Evolutionary conservation across 345 rosid genomes (phyloP).

Genomic region (Eucalyptus lansdowneana): DNA sequence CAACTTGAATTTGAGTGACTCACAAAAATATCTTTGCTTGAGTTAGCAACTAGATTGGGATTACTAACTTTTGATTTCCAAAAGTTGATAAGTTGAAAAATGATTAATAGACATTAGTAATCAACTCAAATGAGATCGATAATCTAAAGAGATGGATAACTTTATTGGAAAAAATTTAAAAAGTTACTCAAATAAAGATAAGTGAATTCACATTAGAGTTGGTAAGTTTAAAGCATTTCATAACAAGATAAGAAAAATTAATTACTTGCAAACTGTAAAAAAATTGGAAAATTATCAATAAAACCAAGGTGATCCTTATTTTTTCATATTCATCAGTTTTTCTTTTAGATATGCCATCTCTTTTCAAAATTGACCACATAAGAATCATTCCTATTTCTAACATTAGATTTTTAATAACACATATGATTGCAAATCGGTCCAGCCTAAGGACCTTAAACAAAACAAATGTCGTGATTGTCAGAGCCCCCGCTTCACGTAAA

Average conservation of each 20-base stretch:
- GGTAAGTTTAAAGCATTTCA: not conserved
- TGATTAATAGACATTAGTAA: not conserved
- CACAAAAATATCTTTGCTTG: too few relatives aligned
- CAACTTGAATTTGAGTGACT: too few relatives aligned
- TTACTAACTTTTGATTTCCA: too few relatives aligned
- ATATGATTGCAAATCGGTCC: not conserved
- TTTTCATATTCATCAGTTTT: not conserved
- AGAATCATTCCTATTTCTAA: not conserved
- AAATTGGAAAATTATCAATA: not conserved
- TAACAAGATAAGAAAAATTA: not conserved
- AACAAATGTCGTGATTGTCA: too few relatives aligned
- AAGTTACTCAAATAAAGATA: not conserved
- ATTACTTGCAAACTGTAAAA: not conserved
- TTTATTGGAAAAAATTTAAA: not conserved
- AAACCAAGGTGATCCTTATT: not conserved
- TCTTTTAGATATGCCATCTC: not conserved
- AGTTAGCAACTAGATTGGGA: too few relatives aligned
- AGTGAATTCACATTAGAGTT: not conserved
- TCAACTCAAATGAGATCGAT: not conserved
- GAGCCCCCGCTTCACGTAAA: too few relatives aligned
- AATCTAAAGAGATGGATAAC: not conserved
- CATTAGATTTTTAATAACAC: not conserved
- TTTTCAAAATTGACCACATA: not conserved
- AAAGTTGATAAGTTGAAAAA: not conserved
- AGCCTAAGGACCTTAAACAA: too few relatives aligned